These are phyloP conservation scores for Apodospora peruviana DNA, from an alignment of 495 filamentous ascomycete genomes.

Conservation along the genomic window DNA sequence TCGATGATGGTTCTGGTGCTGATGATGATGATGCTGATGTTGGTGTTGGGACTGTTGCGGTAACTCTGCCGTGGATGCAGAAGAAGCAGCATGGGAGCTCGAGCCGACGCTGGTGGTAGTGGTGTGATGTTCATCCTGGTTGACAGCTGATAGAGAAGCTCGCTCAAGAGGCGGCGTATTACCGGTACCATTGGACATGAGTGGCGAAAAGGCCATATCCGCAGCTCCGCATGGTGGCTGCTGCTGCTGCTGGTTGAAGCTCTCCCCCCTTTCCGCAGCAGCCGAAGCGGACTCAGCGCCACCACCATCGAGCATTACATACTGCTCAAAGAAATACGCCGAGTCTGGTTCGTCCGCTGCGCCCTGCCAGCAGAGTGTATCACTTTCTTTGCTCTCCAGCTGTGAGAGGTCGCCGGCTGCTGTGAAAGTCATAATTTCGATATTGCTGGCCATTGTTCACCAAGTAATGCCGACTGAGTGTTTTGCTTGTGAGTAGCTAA, in stretches of 20 bases:
- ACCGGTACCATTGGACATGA: background rate
- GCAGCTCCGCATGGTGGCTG: constrained; percentile 14
- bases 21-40: constrained; percentile 1
- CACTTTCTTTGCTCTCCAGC: constrained; percentile 34
- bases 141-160: background rate
- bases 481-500: too few relatives aligned
- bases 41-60: background rate
- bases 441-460: constrained; percentile 18
- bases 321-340: constrained; percentile 44
- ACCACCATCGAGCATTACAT: constrained; percentile 34
- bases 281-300: constrained; percentile 17
- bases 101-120: background rate
- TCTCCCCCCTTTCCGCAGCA: constrained; percentile 11
- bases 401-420: constrained; percentile 14
- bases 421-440: constrained; percentile 19
- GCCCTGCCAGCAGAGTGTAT: constrained; percentile 28
- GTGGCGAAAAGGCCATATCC: constrained; percentile 16
- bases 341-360: constrained; percentile 26
- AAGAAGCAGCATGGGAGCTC: background rate
- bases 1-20: background rate
- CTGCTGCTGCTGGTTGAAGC: constrained; percentile 8
- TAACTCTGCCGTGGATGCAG: background rate
- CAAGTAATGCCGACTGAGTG: too few relatives aligned
- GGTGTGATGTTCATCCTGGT: background rate
- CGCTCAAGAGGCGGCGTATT: background rate